Evolutionary conservation across 208 protist genomes (phyloP).

Genomic region (Leishmania martiniquensis): DNA sequence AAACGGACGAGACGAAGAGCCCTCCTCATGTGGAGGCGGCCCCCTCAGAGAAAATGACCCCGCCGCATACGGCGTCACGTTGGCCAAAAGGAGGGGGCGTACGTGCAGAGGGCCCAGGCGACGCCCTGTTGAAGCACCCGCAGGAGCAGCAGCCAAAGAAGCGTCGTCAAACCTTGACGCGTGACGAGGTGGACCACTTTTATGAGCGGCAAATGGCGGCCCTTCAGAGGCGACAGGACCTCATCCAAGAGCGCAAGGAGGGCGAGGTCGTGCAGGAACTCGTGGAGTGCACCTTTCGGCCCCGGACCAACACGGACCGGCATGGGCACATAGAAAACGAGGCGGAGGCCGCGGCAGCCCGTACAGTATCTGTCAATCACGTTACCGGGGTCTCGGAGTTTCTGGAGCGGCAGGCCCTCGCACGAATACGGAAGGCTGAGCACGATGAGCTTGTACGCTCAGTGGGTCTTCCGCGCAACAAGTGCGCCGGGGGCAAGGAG

Average conservation of each 20-base stretch:
- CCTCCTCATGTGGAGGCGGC: neutral
- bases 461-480: conserved; percentile 33
- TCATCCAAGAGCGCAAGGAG: conserved; percentile 30
- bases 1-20: neutral
- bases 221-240: conserved; percentile 27
- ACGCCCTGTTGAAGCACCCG: neutral
- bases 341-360: neutral
- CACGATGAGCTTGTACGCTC: conserved; percentile 45
- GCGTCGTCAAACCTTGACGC: neutral
- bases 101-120: neutral
- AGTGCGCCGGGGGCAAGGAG: neutral
- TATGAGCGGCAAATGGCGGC: conserved; percentile 57
- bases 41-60: neutral
- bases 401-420: conserved; percentile 60
- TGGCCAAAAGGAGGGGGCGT: neutral
- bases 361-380: conserved; percentile 29
- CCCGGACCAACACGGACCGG: conserved; percentile 49
- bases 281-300: conserved; percentile 83
- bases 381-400: conserved; percentile 57
- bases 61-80: neutral
- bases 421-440: conserved; percentile 50
- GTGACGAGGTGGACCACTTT: conserved; percentile 49
- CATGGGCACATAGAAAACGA: neutral
- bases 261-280: conserved; percentile 51
- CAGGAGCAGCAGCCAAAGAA: neutral